A percentile compares a stretch with the other conserved stretches of the same genome.
Conservation (phyloP, 176 grass and related monocot genomes). For the Cenchrus americanus region DNA sequence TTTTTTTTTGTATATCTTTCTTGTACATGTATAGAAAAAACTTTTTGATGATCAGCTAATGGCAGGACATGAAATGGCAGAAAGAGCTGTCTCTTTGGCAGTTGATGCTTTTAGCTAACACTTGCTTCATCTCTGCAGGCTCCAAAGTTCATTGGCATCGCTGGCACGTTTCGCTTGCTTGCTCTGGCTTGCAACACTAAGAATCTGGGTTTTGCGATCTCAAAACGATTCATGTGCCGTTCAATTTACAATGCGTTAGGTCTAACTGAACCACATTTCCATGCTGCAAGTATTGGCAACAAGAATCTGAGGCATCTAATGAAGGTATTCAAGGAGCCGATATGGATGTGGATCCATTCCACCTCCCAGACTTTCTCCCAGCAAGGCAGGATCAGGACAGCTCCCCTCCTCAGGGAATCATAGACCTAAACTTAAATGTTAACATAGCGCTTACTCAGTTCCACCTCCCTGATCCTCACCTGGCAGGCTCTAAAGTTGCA, state of each 20-base stretch:
- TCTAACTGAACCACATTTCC: slow-evolving; percentile 11
- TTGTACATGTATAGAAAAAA: no score
- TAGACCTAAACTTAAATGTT: no score
- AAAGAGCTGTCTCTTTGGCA: not conserved
- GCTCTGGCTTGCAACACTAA: not conserved
- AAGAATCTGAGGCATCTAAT: no score
- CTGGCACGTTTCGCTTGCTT: slow-evolving; percentile 5
- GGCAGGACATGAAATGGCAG: not conserved
- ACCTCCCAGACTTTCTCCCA: no score
- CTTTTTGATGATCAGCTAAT: no score
- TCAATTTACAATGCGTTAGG: not conserved
- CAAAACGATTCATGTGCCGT: not conserved
- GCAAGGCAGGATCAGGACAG: no score
- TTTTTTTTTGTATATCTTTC: not conserved
- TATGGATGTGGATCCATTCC: no score
- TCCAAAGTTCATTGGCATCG: not conserved
- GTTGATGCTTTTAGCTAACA: not conserved
- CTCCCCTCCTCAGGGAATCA: no score
- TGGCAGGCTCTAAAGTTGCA: no score
- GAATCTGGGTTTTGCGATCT: slow-evolving; percentile 23
- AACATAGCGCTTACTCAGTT: no score
- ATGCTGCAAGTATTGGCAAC: slow-evolving; percentile 30
- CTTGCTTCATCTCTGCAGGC: not conserved
- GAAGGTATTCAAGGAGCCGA: no score
- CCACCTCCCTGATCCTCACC: no score